Conservation (phyloP, 768 basidiomycete genomes). For the Sporobolomyces roseus region DNA sequence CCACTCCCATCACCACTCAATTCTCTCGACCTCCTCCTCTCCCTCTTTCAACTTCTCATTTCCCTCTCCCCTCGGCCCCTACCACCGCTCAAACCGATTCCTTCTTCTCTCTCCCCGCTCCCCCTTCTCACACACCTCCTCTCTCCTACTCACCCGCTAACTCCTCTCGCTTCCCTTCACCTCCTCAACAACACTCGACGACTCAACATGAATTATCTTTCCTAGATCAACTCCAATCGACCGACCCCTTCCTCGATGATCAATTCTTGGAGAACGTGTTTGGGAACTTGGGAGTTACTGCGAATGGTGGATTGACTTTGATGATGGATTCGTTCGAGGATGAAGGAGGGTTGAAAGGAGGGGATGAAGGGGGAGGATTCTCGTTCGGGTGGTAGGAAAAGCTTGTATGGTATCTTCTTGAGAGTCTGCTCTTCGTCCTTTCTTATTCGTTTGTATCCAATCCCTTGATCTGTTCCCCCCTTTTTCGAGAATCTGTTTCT, state of each 20-base stretch:
- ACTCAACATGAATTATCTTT: neutral
- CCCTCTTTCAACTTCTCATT: neutral
- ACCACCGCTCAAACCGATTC: neutral
- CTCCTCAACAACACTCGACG: neutral
- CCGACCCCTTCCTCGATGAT: conserved; percentile 25
- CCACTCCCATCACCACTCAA: neutral
- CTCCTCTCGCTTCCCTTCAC: neutral
- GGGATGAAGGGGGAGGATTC: neutral
- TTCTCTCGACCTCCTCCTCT: neutral
- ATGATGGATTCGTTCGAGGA: conserved; percentile 6
- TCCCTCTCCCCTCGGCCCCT: neutral
- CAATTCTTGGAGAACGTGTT: conserved; percentile 26
- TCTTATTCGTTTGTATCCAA: neutral
- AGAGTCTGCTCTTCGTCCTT: conserved; percentile 5
- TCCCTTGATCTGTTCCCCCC: neutral
- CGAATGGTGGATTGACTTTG: conserved; percentile 3
- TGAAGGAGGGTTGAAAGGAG: neutral
- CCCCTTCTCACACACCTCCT: neutral
- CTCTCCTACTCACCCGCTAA: neutral
- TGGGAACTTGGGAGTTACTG: conserved; percentile 23
- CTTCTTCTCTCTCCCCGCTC: neutral
- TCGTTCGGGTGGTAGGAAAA: conserved; percentile 4
- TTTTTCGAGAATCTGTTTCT: neutral
- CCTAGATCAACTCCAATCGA: neutral
- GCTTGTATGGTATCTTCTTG: neutral